Conservation (phyloP, 495 filamentous ascomycete species). For the Massariosphaeria phaeospora region DNA sequence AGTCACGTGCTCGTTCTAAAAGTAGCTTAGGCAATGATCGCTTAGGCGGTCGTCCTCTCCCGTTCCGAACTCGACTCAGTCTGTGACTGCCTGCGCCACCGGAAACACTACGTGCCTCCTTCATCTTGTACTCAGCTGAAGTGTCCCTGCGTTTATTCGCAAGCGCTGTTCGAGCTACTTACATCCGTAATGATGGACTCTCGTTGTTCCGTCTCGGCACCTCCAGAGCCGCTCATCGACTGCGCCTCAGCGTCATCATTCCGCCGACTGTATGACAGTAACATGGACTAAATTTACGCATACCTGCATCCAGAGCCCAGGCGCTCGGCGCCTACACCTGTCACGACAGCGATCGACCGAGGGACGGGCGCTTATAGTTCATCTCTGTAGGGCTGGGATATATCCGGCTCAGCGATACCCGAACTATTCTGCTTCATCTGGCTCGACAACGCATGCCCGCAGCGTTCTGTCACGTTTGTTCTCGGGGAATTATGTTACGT, state of each 20-base stretch:
- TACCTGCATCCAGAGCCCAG: neutral
- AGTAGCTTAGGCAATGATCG: too few relatives aligned
- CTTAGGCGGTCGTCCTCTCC: too few relatives aligned
- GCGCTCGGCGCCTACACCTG: neutral
- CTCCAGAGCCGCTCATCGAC: neutral
- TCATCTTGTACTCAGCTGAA: too few relatives aligned
- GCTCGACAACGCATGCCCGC: neutral
- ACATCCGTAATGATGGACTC: too few relatives aligned
- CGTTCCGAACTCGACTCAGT: too few relatives aligned
- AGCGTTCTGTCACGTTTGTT: neutral
- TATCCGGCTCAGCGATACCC: neutral
- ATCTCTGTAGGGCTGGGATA: slow-evolving; percentile 1
- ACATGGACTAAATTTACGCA: slow-evolving; percentile 1
- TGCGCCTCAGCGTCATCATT: slow-evolving; percentile 2
- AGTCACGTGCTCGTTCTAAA: too few relatives aligned
- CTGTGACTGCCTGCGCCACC: too few relatives aligned
- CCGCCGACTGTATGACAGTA: neutral
- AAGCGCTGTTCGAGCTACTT: too few relatives aligned
- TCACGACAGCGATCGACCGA: neutral
- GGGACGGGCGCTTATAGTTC: neutral
- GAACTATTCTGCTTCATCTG: neutral
- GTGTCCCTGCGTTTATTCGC: too few relatives aligned
- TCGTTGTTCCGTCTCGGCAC: too few relatives aligned
- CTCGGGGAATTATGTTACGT: neutral
- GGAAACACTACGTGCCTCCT: too few relatives aligned